Base-by-base conservation (phyloP, 2,329 filamentous ascomycete genomes). In the Ophiocordyceps camponoti-leonardi region DNA sequence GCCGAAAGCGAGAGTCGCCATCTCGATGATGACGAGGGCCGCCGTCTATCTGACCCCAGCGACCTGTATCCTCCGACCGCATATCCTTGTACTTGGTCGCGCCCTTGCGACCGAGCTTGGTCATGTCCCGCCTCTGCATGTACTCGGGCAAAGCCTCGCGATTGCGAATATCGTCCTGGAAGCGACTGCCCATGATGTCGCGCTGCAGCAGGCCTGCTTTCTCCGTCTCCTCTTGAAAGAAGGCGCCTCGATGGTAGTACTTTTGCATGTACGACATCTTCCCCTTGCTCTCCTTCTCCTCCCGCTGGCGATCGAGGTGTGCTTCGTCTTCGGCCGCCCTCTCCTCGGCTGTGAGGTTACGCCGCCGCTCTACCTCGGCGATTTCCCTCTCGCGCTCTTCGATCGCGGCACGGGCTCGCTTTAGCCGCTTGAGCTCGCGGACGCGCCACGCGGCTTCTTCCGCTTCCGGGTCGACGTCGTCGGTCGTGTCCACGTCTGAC, bases 161-260 rank as follows among this genome's bases (percentile, higher is more conserved):
- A 56, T 94, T 86, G 43, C 73, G 72, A 48, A 90, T 77, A 49
- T 95, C 86, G 59, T 96, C 90, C 44, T 75, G 79, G 53, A 92
- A 93, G 44, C 76, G 70, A 2, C 81, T 76, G 14, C 88, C 88
- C 77, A 94, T 94, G 51, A 95, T 72, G 58, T 95, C 85, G 42
- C 92, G 73, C 57, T 81, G 75, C 50, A 84, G 79, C 42, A 95
- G 68, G 1, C 86, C 85, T 50, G 84, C 78, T 16, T 77, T 78
- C 53, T 80, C 77, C 44, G 80, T 73, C 54, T 93, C 84, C 45
- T 88, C 86, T 52, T 83, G 83, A 68, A 86, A 96, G 67, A 96
- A 98, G 16, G 92, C 92, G 43, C 92, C 92, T 66, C 88, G 90
- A 71, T 98, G 92, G 63, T 86, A 88, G 67, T 96, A 98, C 59